Base-by-base conservation (phyloP, 2,329 filamentous ascomycete genomes). In the Aspergillus calidoustus region DNA sequence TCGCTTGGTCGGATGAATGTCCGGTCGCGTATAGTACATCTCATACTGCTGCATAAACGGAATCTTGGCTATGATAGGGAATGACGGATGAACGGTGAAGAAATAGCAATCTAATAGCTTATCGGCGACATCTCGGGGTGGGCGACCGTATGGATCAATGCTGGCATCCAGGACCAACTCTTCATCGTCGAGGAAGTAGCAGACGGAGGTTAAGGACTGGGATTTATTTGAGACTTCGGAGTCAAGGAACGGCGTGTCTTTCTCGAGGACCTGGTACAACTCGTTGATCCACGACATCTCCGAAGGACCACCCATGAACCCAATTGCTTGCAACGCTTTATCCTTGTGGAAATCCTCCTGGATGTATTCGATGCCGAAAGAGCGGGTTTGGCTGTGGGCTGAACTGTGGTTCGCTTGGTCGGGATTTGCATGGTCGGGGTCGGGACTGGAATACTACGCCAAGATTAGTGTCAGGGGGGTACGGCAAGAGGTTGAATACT, bases 291-390 rank as follows among this genome's bases (percentile, higher is more conserved):
- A 81, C 23, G 74, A 75, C 49, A 78, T 72, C 57, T 80, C 79
- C 5, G 79, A 80, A 49, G 79, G 77, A 56, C 79, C 80, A 9
- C 80, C 80, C 61, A 80, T 73, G 65, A 79, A 81, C 0, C 79
- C 77, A 28, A 75, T 75, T 1, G 74, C 71, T 50, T 76, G 72
- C 13, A 74, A 71, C 48, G 74, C 73, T 54, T 77, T 74, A 61
- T 75, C 74, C 25, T 76, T 72, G 38, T 78, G 76, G 61, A 79
- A 80, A 57, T 81, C 79, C 61, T 81, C 78, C 52, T 79, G 73
- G 17, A 76, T 77, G 43, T 77, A 73, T 65, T 81, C 79, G 71
- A 2, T 76, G 73, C 38, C 74, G 69, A 54, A 64, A 68, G 64
- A 28, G 63, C 65, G 19, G 64, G 65, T 44, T 60, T 63, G 11